Percentiles rank a stretch among this genome's conserved stretches.
These are phyloP conservation scores for Rhododendron mucronatum DNA, from an alignment of 148 eudicot genomes.

Conservation along the genomic window DNA sequence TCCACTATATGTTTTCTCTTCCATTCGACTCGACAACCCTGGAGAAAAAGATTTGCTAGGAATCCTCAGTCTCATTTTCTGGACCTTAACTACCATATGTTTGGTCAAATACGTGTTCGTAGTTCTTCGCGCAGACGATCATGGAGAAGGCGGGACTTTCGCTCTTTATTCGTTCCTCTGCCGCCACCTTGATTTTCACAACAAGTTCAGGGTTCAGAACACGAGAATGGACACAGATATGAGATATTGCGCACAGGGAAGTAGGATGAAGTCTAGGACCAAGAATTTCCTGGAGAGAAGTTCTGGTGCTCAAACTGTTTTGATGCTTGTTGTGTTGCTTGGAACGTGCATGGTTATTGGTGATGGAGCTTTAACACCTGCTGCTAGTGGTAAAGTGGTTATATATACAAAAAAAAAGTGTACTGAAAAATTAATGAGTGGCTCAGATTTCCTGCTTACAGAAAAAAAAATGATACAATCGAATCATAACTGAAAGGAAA, in stretches of 20 bases:
- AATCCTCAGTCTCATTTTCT: conserved; percentile 9
- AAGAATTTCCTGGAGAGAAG: conserved; percentile 9
- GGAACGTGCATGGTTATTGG: conserved; percentile 18
- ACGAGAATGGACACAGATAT: background rate
- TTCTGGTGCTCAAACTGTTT: background rate
- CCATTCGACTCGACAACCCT: conserved; percentile 14
- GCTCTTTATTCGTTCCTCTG: conserved; percentile 8
- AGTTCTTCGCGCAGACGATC: conserved; percentile 7
- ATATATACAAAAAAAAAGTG: background rate
- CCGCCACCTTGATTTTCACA: background rate
- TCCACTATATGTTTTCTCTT: conserved; percentile 23
- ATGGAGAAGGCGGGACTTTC: conserved; percentile 14
- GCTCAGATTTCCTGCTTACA: background rate
- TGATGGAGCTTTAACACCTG: conserved; percentile 14
- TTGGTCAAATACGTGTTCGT: conserved; percentile 9
- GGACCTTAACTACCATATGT: background rate
- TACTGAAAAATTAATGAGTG: background rate
- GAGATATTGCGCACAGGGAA: background rate
- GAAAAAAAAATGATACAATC: background rate
- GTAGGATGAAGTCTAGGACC: background rate
- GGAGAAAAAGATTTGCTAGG: conserved; percentile 7
- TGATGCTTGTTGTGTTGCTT: conserved; percentile 5
- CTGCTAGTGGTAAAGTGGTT: conserved; percentile 6
- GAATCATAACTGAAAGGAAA: background rate
- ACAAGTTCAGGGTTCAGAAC: background rate